Percentiles rank a stretch among this genome's conserved stretches.
Evolutionary conservation across 2,329 filamentous ascomycete species (phyloP).

Genomic region (Sporothrix phasma): DNA sequence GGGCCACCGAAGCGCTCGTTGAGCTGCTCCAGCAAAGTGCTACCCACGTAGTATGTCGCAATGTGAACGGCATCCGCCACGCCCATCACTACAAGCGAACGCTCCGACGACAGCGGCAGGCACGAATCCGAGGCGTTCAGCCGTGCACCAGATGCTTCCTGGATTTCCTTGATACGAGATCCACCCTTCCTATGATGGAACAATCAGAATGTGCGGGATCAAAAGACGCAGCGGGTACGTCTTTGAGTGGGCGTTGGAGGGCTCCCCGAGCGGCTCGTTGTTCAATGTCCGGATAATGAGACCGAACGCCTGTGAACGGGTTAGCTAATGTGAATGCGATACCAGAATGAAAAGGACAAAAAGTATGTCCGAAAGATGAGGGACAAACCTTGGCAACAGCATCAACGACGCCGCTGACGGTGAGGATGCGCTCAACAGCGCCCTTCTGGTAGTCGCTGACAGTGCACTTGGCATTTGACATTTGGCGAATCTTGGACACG

Average conservation of each 20-base stretch:
- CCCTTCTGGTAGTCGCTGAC: conserved; percentile 97
- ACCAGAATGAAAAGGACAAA: not conserved
- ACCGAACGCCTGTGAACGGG: conserved; percentile 57
- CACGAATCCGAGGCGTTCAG: conserved; percentile 94
- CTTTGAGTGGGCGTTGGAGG: conserved; percentile 90
- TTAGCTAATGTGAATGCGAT: not conserved
- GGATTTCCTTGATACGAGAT: conserved; percentile 92
- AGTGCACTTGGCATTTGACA: conserved; percentile 96
- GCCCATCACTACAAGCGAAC: conserved; percentile 94
- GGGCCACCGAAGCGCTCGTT: conserved; percentile 95
- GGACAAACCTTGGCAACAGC: conserved; percentile 79
- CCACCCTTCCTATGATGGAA: conserved; percentile 98
- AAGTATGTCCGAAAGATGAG: not conserved
- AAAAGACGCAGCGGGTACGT: conserved; percentile 93
- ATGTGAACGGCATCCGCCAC: conserved; percentile 98
- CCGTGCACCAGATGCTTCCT: conserved; percentile 91
- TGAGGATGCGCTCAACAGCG: conserved; percentile 93
- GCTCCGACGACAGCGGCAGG: conserved; percentile 87
- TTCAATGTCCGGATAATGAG: conserved; percentile 97
- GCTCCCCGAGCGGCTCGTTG: conserved; percentile 81
- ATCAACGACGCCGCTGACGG: conserved; percentile 92
- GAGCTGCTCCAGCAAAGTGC: conserved; percentile 93
- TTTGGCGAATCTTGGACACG: conserved; percentile 87
- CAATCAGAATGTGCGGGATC: conserved; percentile 93
- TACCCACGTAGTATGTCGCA: conserved; percentile 96